Conservation (phyloP, 805 yeast species). For the Wickerhamiella hasegawae region DNA sequence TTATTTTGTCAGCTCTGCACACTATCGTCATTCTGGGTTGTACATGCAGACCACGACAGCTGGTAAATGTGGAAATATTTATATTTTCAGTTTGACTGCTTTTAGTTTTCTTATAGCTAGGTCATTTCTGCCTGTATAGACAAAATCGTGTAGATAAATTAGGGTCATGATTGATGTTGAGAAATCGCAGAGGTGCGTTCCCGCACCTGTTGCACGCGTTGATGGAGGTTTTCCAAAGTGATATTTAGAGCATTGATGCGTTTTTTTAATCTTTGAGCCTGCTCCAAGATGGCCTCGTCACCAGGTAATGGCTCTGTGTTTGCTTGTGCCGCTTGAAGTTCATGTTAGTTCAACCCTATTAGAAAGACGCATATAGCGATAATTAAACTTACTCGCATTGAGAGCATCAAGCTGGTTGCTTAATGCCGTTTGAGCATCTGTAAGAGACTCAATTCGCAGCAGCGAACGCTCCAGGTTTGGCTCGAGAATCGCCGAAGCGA, state of each 20-base stretch:
- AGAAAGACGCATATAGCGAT: background rate
- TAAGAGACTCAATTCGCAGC: conserved; percentile 10
- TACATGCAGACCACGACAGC: too few species aligned
- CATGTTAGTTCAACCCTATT: background rate
- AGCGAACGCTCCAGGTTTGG: conserved; percentile 2
- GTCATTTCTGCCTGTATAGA: too few species aligned
- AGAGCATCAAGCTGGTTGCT: conserved; percentile 10
- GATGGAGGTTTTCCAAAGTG: background rate
- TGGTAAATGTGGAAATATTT: too few species aligned
- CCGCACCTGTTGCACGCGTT: background rate
- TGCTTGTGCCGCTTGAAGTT: background rate
- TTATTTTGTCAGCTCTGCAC: too few species aligned
- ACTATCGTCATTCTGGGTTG: too few species aligned
- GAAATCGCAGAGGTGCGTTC: background rate
- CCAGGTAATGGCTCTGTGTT: background rate
- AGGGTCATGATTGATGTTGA: too few species aligned
- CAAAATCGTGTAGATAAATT: too few species aligned
- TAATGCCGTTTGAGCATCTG: conserved; percentile 14
- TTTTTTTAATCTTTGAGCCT: background rate
- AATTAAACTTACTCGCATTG: background rate
- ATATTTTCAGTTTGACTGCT: too few species aligned
- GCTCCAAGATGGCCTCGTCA: background rate
- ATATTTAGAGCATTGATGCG: background rate
- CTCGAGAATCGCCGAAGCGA: conserved; percentile 4
- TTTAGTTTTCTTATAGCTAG: too few species aligned